phyloP scores from a whole-genome alignment of 2,329 filamentous ascomycete genomes.

The Sclerotinia spermophila region DNA sequence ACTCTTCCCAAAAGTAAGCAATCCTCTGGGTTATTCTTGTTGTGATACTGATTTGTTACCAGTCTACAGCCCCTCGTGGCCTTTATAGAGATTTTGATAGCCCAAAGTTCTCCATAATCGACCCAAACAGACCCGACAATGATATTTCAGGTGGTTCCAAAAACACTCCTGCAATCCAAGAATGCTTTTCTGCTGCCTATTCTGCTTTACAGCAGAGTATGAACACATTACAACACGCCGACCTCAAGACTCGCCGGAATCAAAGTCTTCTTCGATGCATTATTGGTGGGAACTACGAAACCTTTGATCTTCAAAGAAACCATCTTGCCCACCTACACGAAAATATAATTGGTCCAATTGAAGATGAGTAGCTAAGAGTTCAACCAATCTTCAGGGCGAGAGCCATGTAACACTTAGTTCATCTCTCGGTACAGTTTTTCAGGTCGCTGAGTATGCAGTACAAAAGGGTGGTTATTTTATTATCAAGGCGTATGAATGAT shows the following conservation, averaged over 20 bases:
- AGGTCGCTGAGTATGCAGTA: slow-evolving; percentile 5
- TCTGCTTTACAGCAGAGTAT: slow-evolving; percentile 56
- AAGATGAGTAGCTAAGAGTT: slow-evolving; percentile 15
- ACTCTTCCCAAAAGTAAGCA: slow-evolving; percentile 70
- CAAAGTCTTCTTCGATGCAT: slow-evolving; percentile 62
- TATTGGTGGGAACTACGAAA: slow-evolving; percentile 73
- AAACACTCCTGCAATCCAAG: slow-evolving; percentile 63
- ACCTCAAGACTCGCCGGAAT: slow-evolving; percentile 29
- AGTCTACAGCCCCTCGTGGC: slow-evolving; percentile 34
- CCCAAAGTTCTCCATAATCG: slow-evolving; percentile 78
- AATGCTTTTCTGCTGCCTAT: slow-evolving; percentile 66
- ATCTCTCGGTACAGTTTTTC: background rate
- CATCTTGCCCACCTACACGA: slow-evolving; percentile 40
- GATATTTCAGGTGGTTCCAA: slow-evolving; percentile 86
- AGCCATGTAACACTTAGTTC: background rate
- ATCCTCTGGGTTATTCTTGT: background rate
- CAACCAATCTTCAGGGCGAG: background rate
- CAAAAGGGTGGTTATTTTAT: slow-evolving; percentile 2
- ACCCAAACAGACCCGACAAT: slow-evolving; percentile 80
- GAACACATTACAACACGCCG: slow-evolving; percentile 43
- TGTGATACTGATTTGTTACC: slow-evolving; percentile 8
- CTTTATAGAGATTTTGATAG: slow-evolving; percentile 49
- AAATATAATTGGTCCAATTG: slow-evolving; percentile 27
- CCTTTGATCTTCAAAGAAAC: slow-evolving; percentile 66
- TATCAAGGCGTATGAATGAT: slow-evolving; percentile 13